Evolutionary conservation across 2,329 filamentous ascomycete species (phyloP).

Genomic region (Gnomoniopsis smithogilvyi): DNA sequence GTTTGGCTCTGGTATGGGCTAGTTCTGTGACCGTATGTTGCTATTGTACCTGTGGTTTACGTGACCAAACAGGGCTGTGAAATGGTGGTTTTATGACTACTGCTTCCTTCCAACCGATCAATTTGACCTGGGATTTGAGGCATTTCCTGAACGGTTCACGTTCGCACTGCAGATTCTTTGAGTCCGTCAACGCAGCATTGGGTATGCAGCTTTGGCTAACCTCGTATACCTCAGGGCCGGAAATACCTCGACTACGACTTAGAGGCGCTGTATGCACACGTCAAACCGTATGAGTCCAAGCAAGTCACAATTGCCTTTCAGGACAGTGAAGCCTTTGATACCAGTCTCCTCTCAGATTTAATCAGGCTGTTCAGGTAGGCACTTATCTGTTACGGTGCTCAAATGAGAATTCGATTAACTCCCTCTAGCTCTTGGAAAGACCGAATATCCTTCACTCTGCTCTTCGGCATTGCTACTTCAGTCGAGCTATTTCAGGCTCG

Average conservation of each 20-base stretch:
- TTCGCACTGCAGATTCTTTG: too few species aligned
- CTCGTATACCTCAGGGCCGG: slow-evolving; percentile 42
- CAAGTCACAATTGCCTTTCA: slow-evolving; percentile 72
- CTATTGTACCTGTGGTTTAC: background rate
- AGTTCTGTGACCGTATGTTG: background rate
- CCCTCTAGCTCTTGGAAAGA: slow-evolving; percentile 60
- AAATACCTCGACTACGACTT: slow-evolving; percentile 77
- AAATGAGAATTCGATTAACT: slow-evolving; percentile 27
- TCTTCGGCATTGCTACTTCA: slow-evolving; percentile 80
- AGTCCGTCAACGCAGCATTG: too few species aligned
- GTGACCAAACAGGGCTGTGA: background rate
- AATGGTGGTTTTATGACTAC: background rate
- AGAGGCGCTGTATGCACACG: slow-evolving; percentile 62
- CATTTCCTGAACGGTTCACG: too few species aligned
- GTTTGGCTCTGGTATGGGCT: background rate
- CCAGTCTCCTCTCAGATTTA: slow-evolving; percentile 66
- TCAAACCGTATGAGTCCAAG: slow-evolving; percentile 48
- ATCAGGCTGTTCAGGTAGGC: slow-evolving; percentile 65
- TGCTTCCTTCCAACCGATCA: too few species aligned
- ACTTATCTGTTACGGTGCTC: background rate
- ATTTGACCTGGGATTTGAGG: too few species aligned
- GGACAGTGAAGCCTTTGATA: slow-evolving; percentile 80
- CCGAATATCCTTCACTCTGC: slow-evolving; percentile 71
- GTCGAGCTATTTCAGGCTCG: slow-evolving; percentile 76
- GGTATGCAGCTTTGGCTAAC: background rate